Evolutionary conservation across 768 basidiomycete genomes (phyloP).

Genomic region (Boletus sp.): DNA sequence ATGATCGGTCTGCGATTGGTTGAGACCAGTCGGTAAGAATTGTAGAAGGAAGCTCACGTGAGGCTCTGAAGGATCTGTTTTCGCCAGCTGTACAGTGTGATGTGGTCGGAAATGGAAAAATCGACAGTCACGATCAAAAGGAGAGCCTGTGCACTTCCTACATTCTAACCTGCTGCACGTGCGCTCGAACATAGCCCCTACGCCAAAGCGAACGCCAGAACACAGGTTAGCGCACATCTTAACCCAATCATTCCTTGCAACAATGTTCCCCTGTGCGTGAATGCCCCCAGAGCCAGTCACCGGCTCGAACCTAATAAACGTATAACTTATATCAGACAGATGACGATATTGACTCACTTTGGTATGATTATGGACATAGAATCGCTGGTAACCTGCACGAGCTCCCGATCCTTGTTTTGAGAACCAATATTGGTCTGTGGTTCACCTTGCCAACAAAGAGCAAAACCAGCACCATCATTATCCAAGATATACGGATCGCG

Average conservation of each 20-base stretch:
- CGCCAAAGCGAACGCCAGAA: constrained; percentile 83
- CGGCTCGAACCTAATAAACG: constrained; percentile 22
- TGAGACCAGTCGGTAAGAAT: background rate
- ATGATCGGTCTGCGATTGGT: constrained; percentile 35
- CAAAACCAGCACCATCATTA: constrained; percentile 81
- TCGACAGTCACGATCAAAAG: constrained; percentile 77
- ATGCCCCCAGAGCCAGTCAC: constrained; percentile 3
- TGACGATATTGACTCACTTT: constrained; percentile 50
- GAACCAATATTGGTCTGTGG: constrained; percentile 68
- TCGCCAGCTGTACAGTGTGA: constrained; percentile 65
- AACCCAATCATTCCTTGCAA: constrained; percentile 36
- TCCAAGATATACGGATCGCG: constrained; percentile 73
- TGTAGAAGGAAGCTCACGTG: constrained; percentile 42
- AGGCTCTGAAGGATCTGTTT: constrained; percentile 35
- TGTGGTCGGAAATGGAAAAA: constrained; percentile 80
- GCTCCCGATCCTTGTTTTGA: constrained; percentile 67
- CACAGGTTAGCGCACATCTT: constrained; percentile 83
- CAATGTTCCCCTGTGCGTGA: constrained; percentile 19
- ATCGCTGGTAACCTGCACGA: constrained; percentile 80
- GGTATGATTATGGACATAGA: constrained; percentile 82
- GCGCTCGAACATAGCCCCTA: constrained; percentile 79
- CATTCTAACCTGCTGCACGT: constrained; percentile 70
- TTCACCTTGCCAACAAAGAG: constrained; percentile 76
- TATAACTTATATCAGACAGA: background rate
- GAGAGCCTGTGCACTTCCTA: constrained; percentile 49